phyloP scores from a whole-genome alignment of 1,139 yeast genomes.

The Zygosaccharomyces pseudobailii region DNA sequence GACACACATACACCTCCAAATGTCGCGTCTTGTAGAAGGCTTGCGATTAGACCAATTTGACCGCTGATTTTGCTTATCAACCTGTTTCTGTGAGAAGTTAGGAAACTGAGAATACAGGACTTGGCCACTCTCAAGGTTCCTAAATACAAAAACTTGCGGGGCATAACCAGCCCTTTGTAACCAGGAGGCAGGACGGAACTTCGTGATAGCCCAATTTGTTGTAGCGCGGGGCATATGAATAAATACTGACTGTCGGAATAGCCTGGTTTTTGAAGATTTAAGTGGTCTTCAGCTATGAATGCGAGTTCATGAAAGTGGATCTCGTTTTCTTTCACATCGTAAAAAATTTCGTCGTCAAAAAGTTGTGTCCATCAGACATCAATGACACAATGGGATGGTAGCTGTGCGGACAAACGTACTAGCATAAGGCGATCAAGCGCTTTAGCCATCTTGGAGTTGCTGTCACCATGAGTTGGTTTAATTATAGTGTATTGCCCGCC shows the following conservation, averaged over 20 bases:
- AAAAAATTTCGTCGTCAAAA: neutral
- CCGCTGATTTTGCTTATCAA: slow-evolving; percentile 63
- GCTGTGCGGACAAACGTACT: too few species aligned
- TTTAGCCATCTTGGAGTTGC: neutral
- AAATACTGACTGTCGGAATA: neutral
- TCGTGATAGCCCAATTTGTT: slow-evolving; percentile 21
- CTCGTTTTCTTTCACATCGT: neutral
- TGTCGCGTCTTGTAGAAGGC: slow-evolving; percentile 73
- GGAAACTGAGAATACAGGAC: slow-evolving; percentile 86
- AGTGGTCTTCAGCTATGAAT: neutral
- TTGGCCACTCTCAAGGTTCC: slow-evolving; percentile 86
- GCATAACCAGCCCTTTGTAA: slow-evolving; percentile 53
- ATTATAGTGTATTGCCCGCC: slow-evolving; percentile 13
- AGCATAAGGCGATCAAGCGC: too few species aligned
- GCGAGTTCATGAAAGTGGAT: neutral
- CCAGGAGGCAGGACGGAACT: slow-evolving; percentile 46
- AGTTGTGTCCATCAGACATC: neutral
- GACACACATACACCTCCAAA: slow-evolving; percentile 90
- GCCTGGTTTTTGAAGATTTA: neutral
- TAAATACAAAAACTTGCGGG: slow-evolving; percentile 77
- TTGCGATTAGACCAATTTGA: slow-evolving; percentile 88
- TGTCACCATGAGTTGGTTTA: slow-evolving; percentile 8
- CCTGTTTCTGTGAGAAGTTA: slow-evolving; percentile 54
- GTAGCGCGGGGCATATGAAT: neutral
- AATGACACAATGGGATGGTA: neutral